Percentiles rank a stretch among this genome's conserved stretches.
Evolutionary conservation across 2,329 filamentous ascomycete species (phyloP).

Genomic region (Colletotrichum sp.): DNA sequence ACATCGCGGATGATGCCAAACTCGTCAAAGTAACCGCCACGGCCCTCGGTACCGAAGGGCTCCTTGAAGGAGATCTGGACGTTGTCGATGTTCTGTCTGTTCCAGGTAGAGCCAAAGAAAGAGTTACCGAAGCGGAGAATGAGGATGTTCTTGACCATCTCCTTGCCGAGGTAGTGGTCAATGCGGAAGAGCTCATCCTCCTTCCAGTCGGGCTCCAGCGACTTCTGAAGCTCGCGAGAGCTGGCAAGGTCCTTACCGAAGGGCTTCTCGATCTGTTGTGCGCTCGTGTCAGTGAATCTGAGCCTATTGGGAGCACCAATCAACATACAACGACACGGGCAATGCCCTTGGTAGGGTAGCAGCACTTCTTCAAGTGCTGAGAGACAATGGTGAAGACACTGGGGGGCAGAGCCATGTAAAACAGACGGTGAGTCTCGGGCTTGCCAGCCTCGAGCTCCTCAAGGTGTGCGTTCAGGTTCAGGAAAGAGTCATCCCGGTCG

Average conservation of each 20-base stretch:
- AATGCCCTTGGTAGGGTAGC: slow-evolving; percentile 90
- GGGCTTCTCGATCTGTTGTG: slow-evolving; percentile 88
- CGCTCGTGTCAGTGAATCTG: background rate
- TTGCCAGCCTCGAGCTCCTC: slow-evolving; percentile 83
- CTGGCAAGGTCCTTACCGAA: slow-evolving; percentile 97
- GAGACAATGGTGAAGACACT: slow-evolving; percentile 98
- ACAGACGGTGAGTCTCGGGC: slow-evolving; percentile 87
- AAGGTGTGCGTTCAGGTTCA: slow-evolving; percentile 83
- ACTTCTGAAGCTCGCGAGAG: slow-evolving; percentile 93
- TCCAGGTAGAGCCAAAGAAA: slow-evolving; percentile 98
- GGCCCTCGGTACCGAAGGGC: slow-evolving; percentile 96
- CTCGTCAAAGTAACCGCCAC: slow-evolving; percentile 98
- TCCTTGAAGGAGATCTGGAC: slow-evolving; percentile 99
- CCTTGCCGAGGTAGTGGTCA: slow-evolving; percentile 98
- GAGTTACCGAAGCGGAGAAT: slow-evolving; percentile 98
- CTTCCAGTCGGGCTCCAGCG: slow-evolving; percentile 96
- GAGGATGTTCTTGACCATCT: slow-evolving; percentile 99
- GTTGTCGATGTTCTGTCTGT: slow-evolving; percentile 98
- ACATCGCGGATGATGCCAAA: slow-evolving; percentile 99
- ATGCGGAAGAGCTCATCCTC: slow-evolving; percentile 99
- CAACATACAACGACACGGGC: slow-evolving; percentile 86
- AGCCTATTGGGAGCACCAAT: background rate
- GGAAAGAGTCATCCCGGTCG: slow-evolving; percentile 94
- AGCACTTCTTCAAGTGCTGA: slow-evolving; percentile 95
- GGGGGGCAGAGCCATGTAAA: slow-evolving; percentile 98